phyloP scores from a whole-genome alignment of 306 rosid species.

The Sicyos edulis region DNA sequence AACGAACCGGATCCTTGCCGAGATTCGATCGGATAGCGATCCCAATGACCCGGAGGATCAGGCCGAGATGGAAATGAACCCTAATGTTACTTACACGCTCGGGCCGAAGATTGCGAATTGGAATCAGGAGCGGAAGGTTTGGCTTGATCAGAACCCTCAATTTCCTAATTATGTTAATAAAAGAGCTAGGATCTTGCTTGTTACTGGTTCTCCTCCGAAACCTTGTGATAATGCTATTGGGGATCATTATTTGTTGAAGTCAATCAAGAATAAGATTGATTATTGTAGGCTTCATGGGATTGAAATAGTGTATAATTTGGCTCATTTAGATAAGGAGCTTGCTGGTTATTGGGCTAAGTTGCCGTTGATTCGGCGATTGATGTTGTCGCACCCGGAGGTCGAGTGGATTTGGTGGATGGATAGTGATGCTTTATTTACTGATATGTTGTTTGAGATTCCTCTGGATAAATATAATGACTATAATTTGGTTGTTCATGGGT shows the following conservation, averaged over 20 bases:
- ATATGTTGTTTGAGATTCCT: conserved; percentile 84
- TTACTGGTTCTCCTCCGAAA: conserved; percentile 90
- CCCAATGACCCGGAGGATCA: conserved; percentile 48
- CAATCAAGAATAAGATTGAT: conserved; percentile 87
- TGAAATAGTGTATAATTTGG: conserved; percentile 87
- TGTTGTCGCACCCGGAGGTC: conserved; percentile 93
- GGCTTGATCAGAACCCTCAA: conserved; percentile 65
- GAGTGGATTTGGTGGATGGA: conserved; percentile 99
- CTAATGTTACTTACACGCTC: conserved; percentile 61
- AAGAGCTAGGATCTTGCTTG: conserved; percentile 72
- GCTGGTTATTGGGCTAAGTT: conserved; percentile 98
- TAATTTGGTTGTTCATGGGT: conserved; percentile 85
- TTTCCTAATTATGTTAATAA: conserved; percentile 59
- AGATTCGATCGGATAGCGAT: conserved; percentile 90
- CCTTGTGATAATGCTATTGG: conserved; percentile 97
- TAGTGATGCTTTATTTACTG: conserved; percentile 94
- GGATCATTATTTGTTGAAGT: conserved; percentile 80
- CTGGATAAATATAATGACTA: conserved; percentile 49
- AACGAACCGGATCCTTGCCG: conserved; percentile 81
- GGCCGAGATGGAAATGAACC: conserved; percentile 37
- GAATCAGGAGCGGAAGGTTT: conserved; percentile 51
- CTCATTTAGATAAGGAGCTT: conserved; percentile 88
- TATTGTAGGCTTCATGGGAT: conserved; percentile 94
- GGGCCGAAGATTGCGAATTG: conserved; percentile 73
- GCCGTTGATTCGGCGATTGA: conserved; percentile 79